Conservation (phyloP, 495 filamentous ascomycete species). For the Terfezia boudieri region DNA sequence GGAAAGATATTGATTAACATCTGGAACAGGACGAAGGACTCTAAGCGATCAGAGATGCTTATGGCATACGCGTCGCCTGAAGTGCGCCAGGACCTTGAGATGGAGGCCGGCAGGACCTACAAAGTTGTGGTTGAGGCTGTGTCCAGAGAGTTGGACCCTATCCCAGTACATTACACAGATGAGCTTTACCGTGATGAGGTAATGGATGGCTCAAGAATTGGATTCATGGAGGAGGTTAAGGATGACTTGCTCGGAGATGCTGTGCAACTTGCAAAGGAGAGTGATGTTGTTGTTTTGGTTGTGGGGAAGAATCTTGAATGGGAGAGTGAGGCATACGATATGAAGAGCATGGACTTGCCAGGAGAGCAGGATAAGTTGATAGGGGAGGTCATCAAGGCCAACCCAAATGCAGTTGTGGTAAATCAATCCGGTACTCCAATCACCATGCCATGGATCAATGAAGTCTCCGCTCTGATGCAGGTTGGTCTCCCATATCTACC, state of each 20-base stretch:
- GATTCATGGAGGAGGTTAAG: conserved; percentile 19
- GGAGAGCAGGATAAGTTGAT: conserved; percentile 37
- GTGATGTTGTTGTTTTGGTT: conserved; percentile 47
- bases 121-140: conserved; percentile 13
- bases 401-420: conserved; percentile 41
- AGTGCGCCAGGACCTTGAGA: conserved; percentile 12
- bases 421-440: conserved; percentile 52
- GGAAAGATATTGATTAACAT: conserved; percentile 47
- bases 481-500: neutral
- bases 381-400: conserved; percentile 30
- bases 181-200: conserved; percentile 18
- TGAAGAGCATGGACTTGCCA: conserved; percentile 41
- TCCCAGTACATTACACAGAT: conserved; percentile 18
- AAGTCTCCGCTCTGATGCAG: conserved; percentile 29
- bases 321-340: conserved; percentile 55
- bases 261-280: conserved; percentile 34
- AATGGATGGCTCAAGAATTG: conserved; percentile 18
- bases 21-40: conserved; percentile 35
- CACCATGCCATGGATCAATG: conserved; percentile 43
- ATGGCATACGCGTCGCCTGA: conserved; percentile 19
- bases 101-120: conserved; percentile 14
- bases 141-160: conserved; percentile 16
- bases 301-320: conserved; percentile 48
- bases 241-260: conserved; percentile 31
- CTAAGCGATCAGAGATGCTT: conserved; percentile 19